Conservation (phyloP, 225 moss, liverwort and hornwort genomes). For the Sphagnum tenellum region DNA sequence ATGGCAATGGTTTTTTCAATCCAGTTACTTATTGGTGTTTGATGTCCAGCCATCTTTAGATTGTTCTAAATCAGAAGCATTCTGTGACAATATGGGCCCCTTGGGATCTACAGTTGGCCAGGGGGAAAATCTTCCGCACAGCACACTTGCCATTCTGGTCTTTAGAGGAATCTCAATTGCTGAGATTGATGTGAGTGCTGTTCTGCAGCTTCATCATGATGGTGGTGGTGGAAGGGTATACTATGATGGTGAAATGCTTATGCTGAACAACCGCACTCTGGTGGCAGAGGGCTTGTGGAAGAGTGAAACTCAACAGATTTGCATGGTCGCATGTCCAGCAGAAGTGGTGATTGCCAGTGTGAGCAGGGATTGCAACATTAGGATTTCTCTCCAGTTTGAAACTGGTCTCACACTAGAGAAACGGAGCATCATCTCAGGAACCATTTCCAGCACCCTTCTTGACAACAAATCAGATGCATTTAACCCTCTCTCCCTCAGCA, state of each 20-base stretch:
- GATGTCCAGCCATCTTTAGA: slow-evolving; percentile 27
- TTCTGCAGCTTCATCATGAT: slow-evolving; percentile 8
- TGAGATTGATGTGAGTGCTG: slow-evolving; percentile 9
- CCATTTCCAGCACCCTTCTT: slow-evolving; percentile 20
- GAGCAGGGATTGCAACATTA: slow-evolving; percentile 13
- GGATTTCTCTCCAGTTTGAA: slow-evolving; percentile 23
- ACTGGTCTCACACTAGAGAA: slow-evolving; percentile 18
- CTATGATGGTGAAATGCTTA: background rate
- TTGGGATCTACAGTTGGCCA: slow-evolving; percentile 5
- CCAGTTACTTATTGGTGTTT: slow-evolving; percentile 6
- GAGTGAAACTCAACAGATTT: slow-evolving; percentile 17
- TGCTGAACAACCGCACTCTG: slow-evolving; percentile 26
- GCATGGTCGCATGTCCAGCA: slow-evolving; percentile 37
- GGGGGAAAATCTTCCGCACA: slow-evolving; percentile 3
- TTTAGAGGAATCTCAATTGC: slow-evolving; percentile 3
- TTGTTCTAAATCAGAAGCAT: slow-evolving; percentile 24
- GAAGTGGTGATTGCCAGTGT: slow-evolving; percentile 4
- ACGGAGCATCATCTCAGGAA: slow-evolving; percentile 25
- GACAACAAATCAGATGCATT: slow-evolving; percentile 11
- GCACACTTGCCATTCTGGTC: slow-evolving; percentile 15
- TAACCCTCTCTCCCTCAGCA: slow-evolving; percentile 24
- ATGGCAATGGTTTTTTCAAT: slow-evolving; percentile 8
- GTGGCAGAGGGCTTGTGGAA: slow-evolving; percentile 39
- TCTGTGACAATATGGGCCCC: slow-evolving; percentile 32
- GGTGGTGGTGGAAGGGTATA: no score